Evolutionary conservation across 805 yeast species (phyloP), one percentile per base, ranked within the genome.

Genomic region (Metschnikowia peoriensis): DNA sequence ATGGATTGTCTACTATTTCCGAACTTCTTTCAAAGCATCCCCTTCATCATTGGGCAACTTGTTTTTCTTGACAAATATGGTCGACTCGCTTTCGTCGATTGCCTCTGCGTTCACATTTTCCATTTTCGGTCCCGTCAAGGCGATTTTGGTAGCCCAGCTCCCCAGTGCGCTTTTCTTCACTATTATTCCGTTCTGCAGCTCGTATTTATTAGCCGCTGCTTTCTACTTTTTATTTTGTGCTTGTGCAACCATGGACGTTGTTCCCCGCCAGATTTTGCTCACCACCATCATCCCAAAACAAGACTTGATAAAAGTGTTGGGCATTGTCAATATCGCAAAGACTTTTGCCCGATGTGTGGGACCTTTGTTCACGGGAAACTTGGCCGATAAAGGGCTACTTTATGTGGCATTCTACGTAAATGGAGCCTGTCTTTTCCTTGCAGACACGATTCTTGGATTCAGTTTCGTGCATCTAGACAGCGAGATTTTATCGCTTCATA

Each of bases 1-100:
- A 1, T 92, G 97, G 97, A 77, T 87, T 41, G 89, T 90, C 39
- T 91, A 86, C 65, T 91, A 88, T 68, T 85, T 89, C 72, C 80
- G 83, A 51, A 78, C 76, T 37, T 67, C 72, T 12, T 90, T 85
- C 60, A 58, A 66, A 1, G 68, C 82, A 29, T 66, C 83, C 1
- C 83, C 91, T 3, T 70, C 84, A 0, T 67, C 76, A 0, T 69
- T 90, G 44, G 97, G 97, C 6, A 57, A 78, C 1, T 70, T 90
- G 29, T 89, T 89, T 66, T 88, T 88, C 60, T 57, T 72, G 37
- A 81, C 89, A 0, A 86, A 83, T 58, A 57, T 84, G 12, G 70
- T 84, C 12, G 86, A 85, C 65, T 81, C 91, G 1, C 59, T 85
- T 1, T 82, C 96, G 1, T 84, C 94, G 1, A 61, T 89, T 15